Evolutionary conservation across 306 rosid species (phyloP).

Genomic region (Vigna angularis): DNA sequence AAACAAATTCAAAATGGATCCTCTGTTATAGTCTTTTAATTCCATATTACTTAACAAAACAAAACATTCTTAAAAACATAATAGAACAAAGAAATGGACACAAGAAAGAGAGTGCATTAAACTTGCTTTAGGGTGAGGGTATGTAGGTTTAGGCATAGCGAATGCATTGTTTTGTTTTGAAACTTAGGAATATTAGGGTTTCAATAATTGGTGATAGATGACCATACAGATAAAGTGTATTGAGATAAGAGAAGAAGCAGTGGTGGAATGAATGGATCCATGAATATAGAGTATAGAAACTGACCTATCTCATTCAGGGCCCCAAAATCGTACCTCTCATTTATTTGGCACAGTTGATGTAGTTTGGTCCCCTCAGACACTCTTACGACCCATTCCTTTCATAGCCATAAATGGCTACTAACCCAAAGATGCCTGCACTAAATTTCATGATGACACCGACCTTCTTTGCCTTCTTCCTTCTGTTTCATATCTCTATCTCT

Average conservation of each 20-base stretch:
- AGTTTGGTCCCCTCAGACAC: conserved; percentile 52
- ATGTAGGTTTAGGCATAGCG: too few species aligned
- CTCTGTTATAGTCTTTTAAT: too few species aligned
- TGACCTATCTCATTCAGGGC: conserved; percentile 52
- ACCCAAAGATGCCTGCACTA: conserved; percentile 53
- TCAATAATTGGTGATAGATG: conserved; percentile 70
- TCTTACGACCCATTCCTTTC: conserved; percentile 48
- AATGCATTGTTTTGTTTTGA: neutral
- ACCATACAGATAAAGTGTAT: conserved; percentile 61
- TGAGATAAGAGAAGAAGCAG: conserved; percentile 58
- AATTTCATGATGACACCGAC: conserved; percentile 48
- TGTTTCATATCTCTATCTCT: neutral
- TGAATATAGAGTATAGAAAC: conserved; percentile 38
- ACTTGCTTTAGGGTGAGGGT: too few species aligned
- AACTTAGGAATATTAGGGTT: conserved; percentile 61
- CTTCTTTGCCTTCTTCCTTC: conserved; percentile 34
- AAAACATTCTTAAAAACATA: too few species aligned
- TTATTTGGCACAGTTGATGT: conserved; percentile 41
- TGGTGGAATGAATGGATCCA: conserved; percentile 50
- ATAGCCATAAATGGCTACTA: conserved; percentile 52
- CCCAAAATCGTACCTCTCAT: conserved; percentile 44
- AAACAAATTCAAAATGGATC: too few species aligned
- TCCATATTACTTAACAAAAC: too few species aligned
- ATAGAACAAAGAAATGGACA: too few species aligned
- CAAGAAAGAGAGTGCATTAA: too few species aligned